Percentiles rank a stretch among this genome's conserved stretches.
Conservation (phyloP, 2,329 filamentous ascomycete species). For the Aaosphaeria arxii region DNA sequence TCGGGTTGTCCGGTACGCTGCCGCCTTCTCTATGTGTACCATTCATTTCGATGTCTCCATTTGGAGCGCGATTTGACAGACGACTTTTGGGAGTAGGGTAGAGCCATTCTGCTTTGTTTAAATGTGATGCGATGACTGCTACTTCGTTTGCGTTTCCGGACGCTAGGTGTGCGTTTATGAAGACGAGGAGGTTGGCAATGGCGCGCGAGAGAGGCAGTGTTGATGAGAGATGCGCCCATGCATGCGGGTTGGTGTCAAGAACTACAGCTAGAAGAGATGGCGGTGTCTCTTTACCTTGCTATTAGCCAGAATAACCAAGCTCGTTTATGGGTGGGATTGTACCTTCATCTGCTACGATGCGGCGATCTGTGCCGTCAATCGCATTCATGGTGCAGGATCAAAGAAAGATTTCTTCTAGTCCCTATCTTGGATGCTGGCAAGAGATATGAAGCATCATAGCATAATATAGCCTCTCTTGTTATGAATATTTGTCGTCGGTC, state of each 20-base stretch:
- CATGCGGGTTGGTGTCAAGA: conserved; percentile 93
- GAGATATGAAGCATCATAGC: too few species aligned
- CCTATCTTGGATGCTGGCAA: too few species aligned
- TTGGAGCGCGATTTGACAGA: conserved; percentile 11
- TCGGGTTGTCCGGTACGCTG: conserved; percentile 53
- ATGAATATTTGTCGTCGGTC: too few species aligned
- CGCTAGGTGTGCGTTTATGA: conserved; percentile 93
- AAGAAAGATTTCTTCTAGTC: background rate
- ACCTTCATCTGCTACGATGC: conserved; percentile 36
- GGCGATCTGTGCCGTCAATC: conserved; percentile 58
- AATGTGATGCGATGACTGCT: conserved; percentile 85
- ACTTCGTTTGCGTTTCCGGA: conserved; percentile 93
- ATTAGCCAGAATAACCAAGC: background rate
- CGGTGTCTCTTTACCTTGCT: conserved; percentile 45
- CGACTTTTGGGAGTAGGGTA: conserved; percentile 61
- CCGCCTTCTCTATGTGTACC: conserved; percentile 12
- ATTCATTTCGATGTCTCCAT: conserved; percentile 22
- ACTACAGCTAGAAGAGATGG: conserved; percentile 88
- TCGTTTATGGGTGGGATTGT: conserved; percentile 1
- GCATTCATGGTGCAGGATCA: conserved; percentile 54
- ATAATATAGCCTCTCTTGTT: too few species aligned
- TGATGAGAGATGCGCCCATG: conserved; percentile 76
- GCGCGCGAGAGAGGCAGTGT: conserved; percentile 78
- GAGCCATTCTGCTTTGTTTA: conserved; percentile 81
- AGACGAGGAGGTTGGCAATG: conserved; percentile 86